Evolutionary conservation across 2,329 filamentous ascomycete genomes (phyloP), one percentile per base, ranked within the genome.

Genomic region (Dactylella cylindrospora): DNA sequence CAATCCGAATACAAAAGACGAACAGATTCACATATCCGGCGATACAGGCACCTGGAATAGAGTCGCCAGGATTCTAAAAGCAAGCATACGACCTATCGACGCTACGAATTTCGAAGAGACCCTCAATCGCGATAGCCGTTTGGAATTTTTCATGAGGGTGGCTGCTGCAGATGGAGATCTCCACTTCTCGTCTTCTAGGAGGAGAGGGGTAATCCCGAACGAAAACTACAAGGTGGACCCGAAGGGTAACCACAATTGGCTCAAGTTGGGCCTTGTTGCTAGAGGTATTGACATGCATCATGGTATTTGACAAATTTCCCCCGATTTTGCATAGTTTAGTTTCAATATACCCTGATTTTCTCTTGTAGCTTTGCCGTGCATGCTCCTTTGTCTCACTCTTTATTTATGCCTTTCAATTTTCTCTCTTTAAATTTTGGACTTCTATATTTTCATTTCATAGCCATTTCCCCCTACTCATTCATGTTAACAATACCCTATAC

Each of bases 291-390:
- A 62, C 40, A 54, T 54, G 35, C 36, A 53, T 62, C 36, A 53
- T 62, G 57, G 57, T 62, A 62, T 62, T 62, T 62, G 49, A 62
- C 57, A 62, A 62, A 54, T 54, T 54, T 38, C 38, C 35, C 33
- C 26, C 22, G 28, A 17, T 39, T 54, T 23, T n/a, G n/a, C n/a
- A n/a, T n/a, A 32, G 20, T 33, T 61, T 28, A 15, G 15, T 33
- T 29, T n/a, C 10, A n/a, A 29, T 40, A n/a, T n/a, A n/a, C n/a
- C n/a, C n/a, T n/a, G n/a, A 38, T 28, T 20, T 43, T 47, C 29
- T 38, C 23, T 43, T 41, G 39, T 45, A 49, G 26, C 33, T 41
- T 33, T 50, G 22, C 13, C 35, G 45, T 44, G 35, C 28, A 31
- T 32, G 15, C 17, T 13, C 17, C 6, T 22, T 20, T 44, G 25